Percentiles rank a stretch among this genome's conserved stretches.
These are phyloP conservation scores for Myrmaecium sp. DNA, from an alignment of 2,329 filamentous ascomycete species.

Conservation along the genomic window DNA sequence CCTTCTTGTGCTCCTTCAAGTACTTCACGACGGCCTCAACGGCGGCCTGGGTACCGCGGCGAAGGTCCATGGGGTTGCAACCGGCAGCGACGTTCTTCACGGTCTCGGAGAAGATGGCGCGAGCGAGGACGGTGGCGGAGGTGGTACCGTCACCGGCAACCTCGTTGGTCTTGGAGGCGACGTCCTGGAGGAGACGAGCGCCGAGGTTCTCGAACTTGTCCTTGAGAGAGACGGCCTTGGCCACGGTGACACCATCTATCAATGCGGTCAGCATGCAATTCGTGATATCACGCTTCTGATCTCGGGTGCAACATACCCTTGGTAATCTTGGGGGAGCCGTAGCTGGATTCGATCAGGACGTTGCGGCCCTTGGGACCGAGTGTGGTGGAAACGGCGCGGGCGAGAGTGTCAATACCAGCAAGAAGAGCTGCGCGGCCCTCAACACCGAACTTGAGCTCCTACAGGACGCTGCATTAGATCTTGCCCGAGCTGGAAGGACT, in stretches of 20 bases:
- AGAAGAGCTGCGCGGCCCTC: slow-evolving; percentile 81
- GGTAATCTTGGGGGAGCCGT: slow-evolving; percentile 98
- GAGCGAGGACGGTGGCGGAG: slow-evolving; percentile 89
- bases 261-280: slow-evolving; percentile 7
- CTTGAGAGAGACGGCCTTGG: slow-evolving; percentile 74
- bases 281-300: neutral
- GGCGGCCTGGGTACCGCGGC: slow-evolving; percentile 89
- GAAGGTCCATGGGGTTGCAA: slow-evolving; percentile 99
- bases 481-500: slow-evolving; percentile 1
- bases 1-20: slow-evolving; percentile 88
- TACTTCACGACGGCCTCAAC: slow-evolving; percentile 90
- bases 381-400: slow-evolving; percentile 89
- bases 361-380: slow-evolving; percentile 96
- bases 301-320: slow-evolving; percentile 50
- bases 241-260: slow-evolving; percentile 35
- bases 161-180: slow-evolving; percentile 98
- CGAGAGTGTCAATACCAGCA: slow-evolving; percentile 88
- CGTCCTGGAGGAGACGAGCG: slow-evolving; percentile 89
- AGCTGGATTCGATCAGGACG: slow-evolving; percentile 95
- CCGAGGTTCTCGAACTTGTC: slow-evolving; percentile 99
- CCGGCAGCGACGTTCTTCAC: slow-evolving; percentile 99
- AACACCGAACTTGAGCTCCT: slow-evolving; percentile 98
- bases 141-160: slow-evolving; percentile 97
- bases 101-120: slow-evolving; percentile 98
- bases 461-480: slow-evolving; percentile 7